These are phyloP conservation scores for Clarireedia paspali DNA, from an alignment of 2,329 filamentous ascomycete species.

Conservation along the genomic window DNA sequence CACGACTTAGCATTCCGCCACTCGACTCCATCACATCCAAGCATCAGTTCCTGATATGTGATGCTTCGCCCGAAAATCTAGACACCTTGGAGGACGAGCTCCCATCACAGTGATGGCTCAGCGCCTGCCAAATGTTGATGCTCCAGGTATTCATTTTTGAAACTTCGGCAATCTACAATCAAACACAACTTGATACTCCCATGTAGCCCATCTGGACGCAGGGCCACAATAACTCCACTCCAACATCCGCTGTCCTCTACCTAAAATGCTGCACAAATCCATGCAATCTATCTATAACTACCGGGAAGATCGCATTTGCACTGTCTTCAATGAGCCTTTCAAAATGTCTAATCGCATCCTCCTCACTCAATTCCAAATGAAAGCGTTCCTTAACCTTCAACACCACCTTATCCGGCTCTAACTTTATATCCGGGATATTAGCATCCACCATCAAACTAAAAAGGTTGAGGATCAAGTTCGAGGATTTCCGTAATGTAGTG, in stretches of 20 bases:
- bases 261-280: conserved; percentile 88
- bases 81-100: too few relatives aligned
- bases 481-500: conserved; percentile 80
- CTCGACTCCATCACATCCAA: too few relatives aligned
- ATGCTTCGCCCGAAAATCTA: too few relatives aligned
- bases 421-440: conserved; percentile 89
- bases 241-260: conserved; percentile 38
- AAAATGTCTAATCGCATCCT: conserved; percentile 83
- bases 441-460: conserved; percentile 97
- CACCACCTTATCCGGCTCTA: conserved; percentile 89
- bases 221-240: too few relatives aligned
- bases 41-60: too few relatives aligned
- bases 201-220: too few relatives aligned
- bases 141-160: too few relatives aligned
- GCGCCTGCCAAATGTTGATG: too few relatives aligned
- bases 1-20: too few relatives aligned
- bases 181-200: too few relatives aligned
- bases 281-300: conserved; percentile 91
- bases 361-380: conserved; percentile 82
- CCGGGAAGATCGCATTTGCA: conserved; percentile 79
- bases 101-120: too few relatives aligned
- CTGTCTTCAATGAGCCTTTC: conserved; percentile 88
- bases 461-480: conserved; percentile 85
- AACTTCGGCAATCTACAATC: too few relatives aligned
- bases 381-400: conserved; percentile 93